Evolutionary conservation across 805 yeast genomes (phyloP).

Genomic region (Candida chilensis): DNA sequence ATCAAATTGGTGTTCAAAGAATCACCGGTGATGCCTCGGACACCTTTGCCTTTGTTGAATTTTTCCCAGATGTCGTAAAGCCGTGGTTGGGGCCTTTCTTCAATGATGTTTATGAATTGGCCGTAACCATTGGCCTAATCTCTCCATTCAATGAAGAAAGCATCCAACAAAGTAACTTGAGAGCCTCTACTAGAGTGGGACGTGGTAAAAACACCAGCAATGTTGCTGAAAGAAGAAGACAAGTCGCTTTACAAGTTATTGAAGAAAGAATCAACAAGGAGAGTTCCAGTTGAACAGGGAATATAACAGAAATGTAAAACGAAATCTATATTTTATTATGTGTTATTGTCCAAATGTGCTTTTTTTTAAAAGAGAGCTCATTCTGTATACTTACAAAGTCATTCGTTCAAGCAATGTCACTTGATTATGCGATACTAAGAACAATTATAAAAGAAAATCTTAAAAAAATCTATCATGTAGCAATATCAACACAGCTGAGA

Average conservation of each 20-base stretch:
- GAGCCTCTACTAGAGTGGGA: conserved; percentile 56
- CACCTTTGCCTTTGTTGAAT: conserved; percentile 72
- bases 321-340: too few species aligned
- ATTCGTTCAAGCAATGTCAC: too few species aligned
- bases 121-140: conserved; percentile 35
- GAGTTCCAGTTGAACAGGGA: too few species aligned
- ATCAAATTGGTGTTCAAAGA: conserved; percentile 13
- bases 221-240: conserved; percentile 70
- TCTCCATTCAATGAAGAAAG: conserved; percentile 60
- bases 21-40: conserved; percentile 84
- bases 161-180: conserved; percentile 63
- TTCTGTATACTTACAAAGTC: too few species aligned
- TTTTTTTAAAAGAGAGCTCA: too few species aligned
- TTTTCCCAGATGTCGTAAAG: conserved; percentile 65
- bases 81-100: conserved; percentile 45
- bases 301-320: too few species aligned
- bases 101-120: conserved; percentile 20
- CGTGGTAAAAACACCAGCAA: conserved; percentile 25
- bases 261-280: conserved; percentile 68
- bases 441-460: too few species aligned
- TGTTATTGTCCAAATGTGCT: too few species aligned
- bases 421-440: too few species aligned
- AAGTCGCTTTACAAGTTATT: conserved; percentile 64
- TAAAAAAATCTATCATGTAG: too few species aligned
- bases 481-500: too few species aligned